These are phyloP conservation scores for Nicotiana undulata DNA, from an alignment of 257 asterid genomes.

Conservation along the genomic window DNA sequence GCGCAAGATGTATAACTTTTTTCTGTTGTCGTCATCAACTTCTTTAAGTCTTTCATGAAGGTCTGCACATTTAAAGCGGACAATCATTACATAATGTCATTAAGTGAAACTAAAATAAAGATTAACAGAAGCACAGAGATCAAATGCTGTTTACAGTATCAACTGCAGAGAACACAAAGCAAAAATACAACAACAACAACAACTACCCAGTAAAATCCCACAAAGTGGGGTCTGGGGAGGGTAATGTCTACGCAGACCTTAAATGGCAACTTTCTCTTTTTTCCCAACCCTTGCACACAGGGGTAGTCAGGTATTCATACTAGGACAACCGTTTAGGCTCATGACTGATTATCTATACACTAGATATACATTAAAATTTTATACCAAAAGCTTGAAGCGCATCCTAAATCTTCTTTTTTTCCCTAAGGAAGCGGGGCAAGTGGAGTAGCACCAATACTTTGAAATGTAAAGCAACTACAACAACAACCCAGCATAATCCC, in stretches of 20 bases:
- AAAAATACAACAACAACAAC: too few relatives aligned
- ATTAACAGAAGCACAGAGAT: not conserved
- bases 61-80: constrained; percentile 1
- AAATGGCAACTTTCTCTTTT: too few relatives aligned
- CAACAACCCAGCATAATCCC: too few relatives aligned
- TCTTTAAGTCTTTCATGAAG: constrained; percentile 1
- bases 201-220: too few relatives aligned
- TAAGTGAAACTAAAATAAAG: not conserved
- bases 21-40: not conserved
- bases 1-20: not conserved
- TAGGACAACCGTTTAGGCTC: not conserved
- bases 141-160: not conserved
- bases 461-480: not conserved
- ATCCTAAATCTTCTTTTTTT: too few relatives aligned
- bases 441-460: not conserved
- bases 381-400: not conserved
- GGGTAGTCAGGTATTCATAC: too few relatives aligned
- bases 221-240: too few relatives aligned
- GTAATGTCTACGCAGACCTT: too few relatives aligned
- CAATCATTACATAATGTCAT: not conserved
- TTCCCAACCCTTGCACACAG: too few relatives aligned
- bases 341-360: not conserved
- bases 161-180: not conserved
- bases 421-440: not conserved
- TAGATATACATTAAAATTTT: not conserved